These are phyloP conservation scores for Dalbergia cultrata DNA, from an alignment of 306 rosid species.

Conservation along the genomic window DNA sequence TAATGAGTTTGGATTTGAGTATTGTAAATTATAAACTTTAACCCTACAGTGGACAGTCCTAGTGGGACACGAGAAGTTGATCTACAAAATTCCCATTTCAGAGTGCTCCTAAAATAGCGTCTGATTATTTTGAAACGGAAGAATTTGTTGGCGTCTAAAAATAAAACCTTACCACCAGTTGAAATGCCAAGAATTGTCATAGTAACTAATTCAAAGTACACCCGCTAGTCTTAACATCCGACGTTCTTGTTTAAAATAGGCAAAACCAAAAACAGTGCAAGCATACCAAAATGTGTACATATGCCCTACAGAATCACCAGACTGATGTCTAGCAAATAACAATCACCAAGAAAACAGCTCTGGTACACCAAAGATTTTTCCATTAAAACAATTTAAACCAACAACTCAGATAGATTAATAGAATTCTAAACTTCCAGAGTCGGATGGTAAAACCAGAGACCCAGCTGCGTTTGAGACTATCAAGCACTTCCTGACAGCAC, in stretches of 20 bases:
- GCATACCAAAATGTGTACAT: constrained; percentile 27
- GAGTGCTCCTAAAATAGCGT: too few relatives aligned
- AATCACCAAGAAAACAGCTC: constrained; percentile 25
- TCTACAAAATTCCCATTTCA: too few relatives aligned
- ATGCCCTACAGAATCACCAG: constrained; percentile 31
- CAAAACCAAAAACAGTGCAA: constrained; percentile 13
- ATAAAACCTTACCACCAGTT: neutral
- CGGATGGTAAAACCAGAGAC: constrained; percentile 1
- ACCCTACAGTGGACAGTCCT: too few relatives aligned
- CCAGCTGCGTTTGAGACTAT: constrained; percentile 27
- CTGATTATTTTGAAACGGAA: too few relatives aligned
- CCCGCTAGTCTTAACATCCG: constrained; percentile 3
- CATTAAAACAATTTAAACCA: constrained; percentile 41
- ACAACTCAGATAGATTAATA: constrained; percentile 1
- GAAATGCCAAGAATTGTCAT: neutral
- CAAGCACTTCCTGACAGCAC: constrained; percentile 68
- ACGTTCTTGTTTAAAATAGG: constrained; percentile 25
- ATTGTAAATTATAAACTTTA: too few relatives aligned
- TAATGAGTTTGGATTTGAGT: too few relatives aligned
- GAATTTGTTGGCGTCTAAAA: too few relatives aligned
- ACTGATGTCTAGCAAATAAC: constrained; percentile 13
- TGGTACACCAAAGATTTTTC: constrained; percentile 27
- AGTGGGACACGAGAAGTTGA: too few relatives aligned
- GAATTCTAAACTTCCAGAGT: constrained; percentile 22
- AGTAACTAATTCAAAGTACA: constrained; percentile 7